Evolutionary conservation across 108 stramenopile genomes (phyloP).

Genomic region (Mediolabrus comicus): DNA sequence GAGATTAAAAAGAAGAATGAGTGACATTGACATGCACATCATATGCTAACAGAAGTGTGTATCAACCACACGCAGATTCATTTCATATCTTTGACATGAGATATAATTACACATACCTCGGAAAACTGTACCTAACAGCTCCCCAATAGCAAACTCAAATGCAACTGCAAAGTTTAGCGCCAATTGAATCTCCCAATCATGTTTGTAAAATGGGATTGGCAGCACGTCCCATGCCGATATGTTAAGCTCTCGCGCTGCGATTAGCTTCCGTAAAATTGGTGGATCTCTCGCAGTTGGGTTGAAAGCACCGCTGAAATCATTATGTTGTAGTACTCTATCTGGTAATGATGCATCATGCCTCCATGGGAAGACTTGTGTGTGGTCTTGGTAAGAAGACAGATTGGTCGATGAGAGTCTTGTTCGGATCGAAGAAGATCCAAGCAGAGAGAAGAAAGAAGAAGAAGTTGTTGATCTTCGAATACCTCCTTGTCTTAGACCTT

Average conservation of each 20-base stretch:
- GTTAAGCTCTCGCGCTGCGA: constrained; percentile 32
- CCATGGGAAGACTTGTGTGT: constrained; percentile 25
- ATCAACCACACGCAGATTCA: background rate
- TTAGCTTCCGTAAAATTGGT: constrained; percentile 21
- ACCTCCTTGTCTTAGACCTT: background rate
- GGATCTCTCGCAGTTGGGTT: constrained; percentile 24
- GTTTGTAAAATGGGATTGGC: constrained; percentile 23
- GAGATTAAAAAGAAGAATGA: too few species aligned
- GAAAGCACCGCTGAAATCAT: constrained; percentile 37
- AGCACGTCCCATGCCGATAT: constrained; percentile 27
- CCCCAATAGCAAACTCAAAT: constrained; percentile 18
- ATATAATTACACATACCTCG: background rate
- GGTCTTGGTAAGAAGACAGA: too few species aligned
- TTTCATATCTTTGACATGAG: background rate
- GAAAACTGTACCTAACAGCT: constrained; percentile 3
- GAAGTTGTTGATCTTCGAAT: background rate
- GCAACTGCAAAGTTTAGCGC: constrained; percentile 15
- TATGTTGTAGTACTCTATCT: constrained; percentile 1
- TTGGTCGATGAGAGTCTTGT: too few species aligned
- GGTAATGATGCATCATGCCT: constrained; percentile 20
- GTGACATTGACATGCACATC: background rate
- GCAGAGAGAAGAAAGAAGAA: background rate
- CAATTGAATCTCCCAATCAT: constrained; percentile 39
- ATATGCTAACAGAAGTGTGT: background rate
- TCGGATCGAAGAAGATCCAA: too few species aligned